These are phyloP conservation scores for Flammula alnicola DNA, from an alignment of 1,284 basidiomycete species.

Conservation along the genomic window DNA sequence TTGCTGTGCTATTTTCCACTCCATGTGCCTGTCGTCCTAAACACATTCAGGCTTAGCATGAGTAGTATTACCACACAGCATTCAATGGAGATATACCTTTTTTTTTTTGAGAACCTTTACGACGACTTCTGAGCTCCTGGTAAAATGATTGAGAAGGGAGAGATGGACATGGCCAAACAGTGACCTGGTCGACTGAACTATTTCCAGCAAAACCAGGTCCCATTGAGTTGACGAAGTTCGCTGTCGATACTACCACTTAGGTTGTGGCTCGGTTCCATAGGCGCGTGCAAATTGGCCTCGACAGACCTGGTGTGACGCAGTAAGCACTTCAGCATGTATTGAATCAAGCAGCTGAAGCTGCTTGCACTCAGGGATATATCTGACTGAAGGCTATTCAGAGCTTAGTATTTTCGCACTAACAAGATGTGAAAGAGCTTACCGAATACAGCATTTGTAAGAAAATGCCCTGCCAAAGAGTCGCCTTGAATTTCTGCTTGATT, in stretches of 20 bases:
- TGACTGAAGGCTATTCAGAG: neutral
- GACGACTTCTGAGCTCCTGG: no score
- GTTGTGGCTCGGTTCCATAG: neutral
- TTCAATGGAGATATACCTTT: no score
- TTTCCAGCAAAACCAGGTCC: neutral
- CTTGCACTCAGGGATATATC: neutral
- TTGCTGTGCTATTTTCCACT: no score
- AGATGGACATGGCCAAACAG: no score
- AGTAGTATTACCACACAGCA: no score
- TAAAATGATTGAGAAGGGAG: no score
- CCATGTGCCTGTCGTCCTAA: no score
- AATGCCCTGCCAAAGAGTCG: conserved; percentile 13
- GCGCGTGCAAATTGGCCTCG: neutral
- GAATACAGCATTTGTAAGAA: conserved; percentile 19
- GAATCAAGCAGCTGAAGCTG: neutral
- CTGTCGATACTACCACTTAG: neutral
- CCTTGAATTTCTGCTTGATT: conserved; percentile 10
- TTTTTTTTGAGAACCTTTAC: no score
- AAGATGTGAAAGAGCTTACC: conserved; percentile 7
- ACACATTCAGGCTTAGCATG: no score
- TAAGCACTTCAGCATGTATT: neutral
- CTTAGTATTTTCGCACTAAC: neutral
- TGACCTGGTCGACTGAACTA: no score
- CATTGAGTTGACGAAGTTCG: neutral
- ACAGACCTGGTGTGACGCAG: neutral